Conservation (phyloP, 768 basidiomycete genomes). For the Agrocybe praecox region DNA sequence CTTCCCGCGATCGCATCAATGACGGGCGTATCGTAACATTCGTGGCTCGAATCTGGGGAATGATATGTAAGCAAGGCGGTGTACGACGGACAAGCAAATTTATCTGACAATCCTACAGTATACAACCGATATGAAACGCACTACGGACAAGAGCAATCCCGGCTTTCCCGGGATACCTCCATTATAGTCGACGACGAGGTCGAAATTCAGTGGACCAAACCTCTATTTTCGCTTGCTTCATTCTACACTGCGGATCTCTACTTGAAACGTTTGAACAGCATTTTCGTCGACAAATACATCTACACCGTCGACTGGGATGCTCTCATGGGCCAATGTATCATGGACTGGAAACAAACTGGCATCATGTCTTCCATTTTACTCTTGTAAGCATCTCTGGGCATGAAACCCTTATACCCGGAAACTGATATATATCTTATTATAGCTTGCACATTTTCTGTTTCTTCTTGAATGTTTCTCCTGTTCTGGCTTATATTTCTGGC, state of each 20-base stretch:
- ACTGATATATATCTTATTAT: background rate
- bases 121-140: conserved; percentile 55
- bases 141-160: conserved; percentile 56
- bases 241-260: conserved; percentile 51
- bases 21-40: conserved; percentile 46
- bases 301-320: conserved; percentile 56
- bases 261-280: conserved; percentile 39
- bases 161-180: conserved; percentile 53
- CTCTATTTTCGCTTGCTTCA: conserved; percentile 37
- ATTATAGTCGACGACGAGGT: conserved; percentile 42
- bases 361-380: conserved; percentile 27
- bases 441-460: conserved; percentile 38
- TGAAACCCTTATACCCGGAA: background rate
- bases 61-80: conserved; percentile 39
- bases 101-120: conserved; percentile 31
- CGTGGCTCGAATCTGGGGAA: conserved; percentile 51
- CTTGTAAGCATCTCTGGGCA: conserved; percentile 21
- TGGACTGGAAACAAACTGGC: conserved; percentile 51
- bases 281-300: conserved; percentile 59
- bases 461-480: conserved; percentile 28
- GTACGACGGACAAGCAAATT: background rate
- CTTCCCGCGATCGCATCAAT: conserved; percentile 34
- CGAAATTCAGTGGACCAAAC: conserved; percentile 36
- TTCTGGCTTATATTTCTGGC: conserved; percentile 33
- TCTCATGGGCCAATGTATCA: conserved; percentile 44